phyloP scores from a whole-genome alignment of 2,329 filamentous ascomycete species.

The Gyromitra esculenta region DNA sequence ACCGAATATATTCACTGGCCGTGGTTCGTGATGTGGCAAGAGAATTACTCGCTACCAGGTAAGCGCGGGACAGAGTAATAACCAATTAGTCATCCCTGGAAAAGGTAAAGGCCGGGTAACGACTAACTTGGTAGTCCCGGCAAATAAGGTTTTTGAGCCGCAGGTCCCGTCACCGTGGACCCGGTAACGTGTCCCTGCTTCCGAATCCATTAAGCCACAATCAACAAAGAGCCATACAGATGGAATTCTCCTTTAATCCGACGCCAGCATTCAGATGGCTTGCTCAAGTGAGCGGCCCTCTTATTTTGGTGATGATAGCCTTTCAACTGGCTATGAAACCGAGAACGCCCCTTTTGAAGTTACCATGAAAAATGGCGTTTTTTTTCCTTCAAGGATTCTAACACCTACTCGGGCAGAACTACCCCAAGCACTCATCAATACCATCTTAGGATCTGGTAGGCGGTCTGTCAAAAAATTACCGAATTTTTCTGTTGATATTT shows the following conservation, averaged over 20 bases:
- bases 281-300: background rate
- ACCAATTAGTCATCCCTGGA: slow-evolving; percentile 11
- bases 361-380: background rate
- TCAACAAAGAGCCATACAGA: slow-evolving; percentile 33
- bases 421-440: slow-evolving; percentile 11
- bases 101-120: slow-evolving; percentile 32
- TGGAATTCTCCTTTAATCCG: slow-evolving; percentile 26
- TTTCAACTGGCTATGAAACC: slow-evolving; percentile 19
- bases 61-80: slow-evolving; percentile 17
- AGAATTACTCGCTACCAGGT: slow-evolving; percentile 12
- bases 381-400: slow-evolving; percentile 11
- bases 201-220: slow-evolving; percentile 41
- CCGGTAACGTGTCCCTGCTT: slow-evolving; percentile 48
- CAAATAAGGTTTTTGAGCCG: slow-evolving; percentile 47
- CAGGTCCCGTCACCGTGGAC: slow-evolving; percentile 46
- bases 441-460: slow-evolving; percentile 4
- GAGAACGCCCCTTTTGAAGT: slow-evolving; percentile 26
- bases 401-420: slow-evolving; percentile 7
- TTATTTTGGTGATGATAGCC: slow-evolving; percentile 1
- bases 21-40: slow-evolving; percentile 37
- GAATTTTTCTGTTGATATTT: slow-evolving; percentile 9
- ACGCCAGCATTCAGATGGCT: slow-evolving; percentile 1
- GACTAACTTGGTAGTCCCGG: slow-evolving; percentile 8
- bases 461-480: slow-evolving; percentile 10
- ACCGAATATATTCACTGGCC: slow-evolving; percentile 14